Evolutionary conservation across 1,284 basidiomycete genomes (phyloP), one percentile per base, ranked within the genome.

Genomic region (Malassezia obtusa): DNA sequence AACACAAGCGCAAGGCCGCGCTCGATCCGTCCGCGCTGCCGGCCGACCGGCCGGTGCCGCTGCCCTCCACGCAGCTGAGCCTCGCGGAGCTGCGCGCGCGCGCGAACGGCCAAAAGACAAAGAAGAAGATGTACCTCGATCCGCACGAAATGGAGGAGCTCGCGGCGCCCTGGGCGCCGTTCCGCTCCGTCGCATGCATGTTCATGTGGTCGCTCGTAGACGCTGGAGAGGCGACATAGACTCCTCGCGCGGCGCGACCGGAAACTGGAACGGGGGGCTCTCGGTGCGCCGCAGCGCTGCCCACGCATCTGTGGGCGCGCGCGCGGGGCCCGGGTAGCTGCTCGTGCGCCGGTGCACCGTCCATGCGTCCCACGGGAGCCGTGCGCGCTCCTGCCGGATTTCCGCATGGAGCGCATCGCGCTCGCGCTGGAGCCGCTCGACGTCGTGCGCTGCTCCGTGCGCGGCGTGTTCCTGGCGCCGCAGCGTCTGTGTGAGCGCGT

Each of bases 121-220:
- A 68, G 36, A 66, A 64, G 15, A 61, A 65, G 0, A 61, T 66
- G 43, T 73, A 71, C 35, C 50, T 71, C 43, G 68, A 62, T 28
- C 61, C 62, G 1, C 52, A 62, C 21, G 70, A 73, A 51, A 73
- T 73, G 70, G 52, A 60, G 45, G 57, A 57, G 19, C 62, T 73
- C 1, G 63, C 68, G 1, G 52, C 50, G 24, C 41, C 49, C 0
- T 73, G 70, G 70, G 58, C 50, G 9, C 70, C 70, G 2, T 73
- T 63, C 39, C 64, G 68, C 17, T 62, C 60, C 6, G 60, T 73
- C 4, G 70, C 67, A 1, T 57, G 59, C 44, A 61, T 68, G 55
- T 63, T 68, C 45, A 59, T 73, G 59, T 73, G 68, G 67, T 52
- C 62, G 9, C 51, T 66, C 17, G 60, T 65, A 7, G 64, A 67